Conservation (phyloP, 768 basidiomycete species). For the Cyclocybe aegerita region DNA sequence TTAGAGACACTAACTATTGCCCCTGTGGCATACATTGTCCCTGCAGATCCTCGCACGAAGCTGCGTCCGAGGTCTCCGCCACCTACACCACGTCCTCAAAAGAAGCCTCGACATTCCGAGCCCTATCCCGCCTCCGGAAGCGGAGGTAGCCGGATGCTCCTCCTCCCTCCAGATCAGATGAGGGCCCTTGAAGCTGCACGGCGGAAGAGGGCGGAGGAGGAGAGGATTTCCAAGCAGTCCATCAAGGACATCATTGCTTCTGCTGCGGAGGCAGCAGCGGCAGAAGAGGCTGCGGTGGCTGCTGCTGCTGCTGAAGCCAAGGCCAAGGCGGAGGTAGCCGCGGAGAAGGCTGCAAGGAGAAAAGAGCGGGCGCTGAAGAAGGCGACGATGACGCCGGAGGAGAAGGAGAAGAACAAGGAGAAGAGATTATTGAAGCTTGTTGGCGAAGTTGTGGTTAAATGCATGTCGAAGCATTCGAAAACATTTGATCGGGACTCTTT, state of each 20-base stretch:
- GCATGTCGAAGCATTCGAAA: constrained; percentile 86
- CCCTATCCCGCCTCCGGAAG: neutral
- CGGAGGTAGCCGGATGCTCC: neutral
- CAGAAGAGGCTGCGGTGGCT: constrained; percentile 24
- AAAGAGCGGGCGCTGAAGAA: constrained; percentile 42
- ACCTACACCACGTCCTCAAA: neutral
- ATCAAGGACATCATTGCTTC: constrained; percentile 37
- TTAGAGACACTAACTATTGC: neutral
- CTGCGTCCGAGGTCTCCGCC: neutral
- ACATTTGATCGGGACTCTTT: constrained; percentile 78
- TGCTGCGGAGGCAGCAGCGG: constrained; percentile 31
- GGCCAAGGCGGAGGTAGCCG: constrained; percentile 28
- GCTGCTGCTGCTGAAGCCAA: constrained; percentile 28
- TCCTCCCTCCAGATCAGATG: neutral
- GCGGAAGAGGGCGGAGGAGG: constrained; percentile 6
- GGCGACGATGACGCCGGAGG: constrained; percentile 42
- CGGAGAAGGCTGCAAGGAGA: constrained; percentile 29
- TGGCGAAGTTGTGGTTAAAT: constrained; percentile 87
- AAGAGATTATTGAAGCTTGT: constrained; percentile 82
- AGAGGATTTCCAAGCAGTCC: constrained; percentile 21
- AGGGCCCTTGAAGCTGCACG: neutral
- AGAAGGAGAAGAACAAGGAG: constrained; percentile 73
- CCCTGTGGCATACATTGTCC: neutral
- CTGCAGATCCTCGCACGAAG: neutral
- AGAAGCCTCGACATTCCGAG: neutral